Conservation (phyloP, 306 rosid genomes). For the Lablab purpureus region DNA sequence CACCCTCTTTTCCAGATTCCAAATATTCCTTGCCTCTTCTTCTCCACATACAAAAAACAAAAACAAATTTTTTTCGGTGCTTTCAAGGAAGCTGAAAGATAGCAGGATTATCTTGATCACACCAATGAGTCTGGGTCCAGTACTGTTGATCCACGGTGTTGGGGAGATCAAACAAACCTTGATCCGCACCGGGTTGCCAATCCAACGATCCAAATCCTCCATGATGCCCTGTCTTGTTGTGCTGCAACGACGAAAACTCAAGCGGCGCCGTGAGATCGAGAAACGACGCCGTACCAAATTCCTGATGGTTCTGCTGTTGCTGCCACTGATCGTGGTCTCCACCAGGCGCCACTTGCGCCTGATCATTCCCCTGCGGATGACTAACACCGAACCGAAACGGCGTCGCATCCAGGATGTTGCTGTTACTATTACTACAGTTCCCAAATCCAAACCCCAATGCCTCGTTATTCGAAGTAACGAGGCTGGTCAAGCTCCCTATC, state of each 20-base stretch:
- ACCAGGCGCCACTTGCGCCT: neutral
- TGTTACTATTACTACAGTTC: neutral
- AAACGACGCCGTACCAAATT: slow-evolving; percentile 27
- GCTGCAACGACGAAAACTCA: slow-evolving; percentile 57
- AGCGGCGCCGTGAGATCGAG: slow-evolving; percentile 48
- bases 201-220: slow-evolving; percentile 77
- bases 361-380: slow-evolving; percentile 41
- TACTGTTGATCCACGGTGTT: slow-evolving; percentile 75
- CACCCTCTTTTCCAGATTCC: neutral
- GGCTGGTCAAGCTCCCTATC: slow-evolving; percentile 66
- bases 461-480: slow-evolving; percentile 55
- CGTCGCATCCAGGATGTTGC: slow-evolving; percentile 50
- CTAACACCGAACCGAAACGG: slow-evolving; percentile 53
- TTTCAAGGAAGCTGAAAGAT: slow-evolving; percentile 78
- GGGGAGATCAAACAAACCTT: slow-evolving; percentile 72
- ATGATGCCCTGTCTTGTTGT: slow-evolving; percentile 52
- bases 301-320: slow-evolving; percentile 45
- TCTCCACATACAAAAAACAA: neutral
- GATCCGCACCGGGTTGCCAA: slow-evolving; percentile 70
- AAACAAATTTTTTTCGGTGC: neutral
- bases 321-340: slow-evolving; percentile 30
- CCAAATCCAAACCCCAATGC: slow-evolving; percentile 58
- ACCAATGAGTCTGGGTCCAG: slow-evolving; percentile 82
- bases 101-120: slow-evolving; percentile 64
- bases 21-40: slow-evolving; percentile 1